These are phyloP conservation scores for Aspergillus transmontanensis DNA, from an alignment of 2,329 filamentous ascomycete genomes.

Conservation along the genomic window DNA sequence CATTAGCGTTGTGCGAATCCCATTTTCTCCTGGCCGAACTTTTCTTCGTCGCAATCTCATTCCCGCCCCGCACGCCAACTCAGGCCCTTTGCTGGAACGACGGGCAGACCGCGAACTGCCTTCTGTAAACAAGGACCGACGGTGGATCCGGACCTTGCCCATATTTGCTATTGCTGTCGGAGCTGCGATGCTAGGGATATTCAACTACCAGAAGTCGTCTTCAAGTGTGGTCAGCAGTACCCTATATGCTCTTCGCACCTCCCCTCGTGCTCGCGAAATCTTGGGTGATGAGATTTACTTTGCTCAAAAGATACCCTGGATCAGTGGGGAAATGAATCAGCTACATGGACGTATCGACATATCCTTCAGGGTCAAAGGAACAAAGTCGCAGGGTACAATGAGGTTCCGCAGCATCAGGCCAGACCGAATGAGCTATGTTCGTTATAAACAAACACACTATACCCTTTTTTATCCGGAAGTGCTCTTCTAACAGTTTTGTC, in stretches of 20 bases:
- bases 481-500: constrained; percentile 9
- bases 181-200: constrained; percentile 78
- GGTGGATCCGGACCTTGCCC: constrained; percentile 74
- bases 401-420: constrained; percentile 76
- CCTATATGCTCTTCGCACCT: constrained; percentile 88
- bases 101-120: constrained; percentile 57
- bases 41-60: constrained; percentile 48
- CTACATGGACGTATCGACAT: constrained; percentile 90
- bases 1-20: constrained; percentile 20
- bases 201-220: constrained; percentile 99
- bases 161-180: constrained; percentile 75
- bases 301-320: constrained; percentile 77
- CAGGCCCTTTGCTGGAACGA: constrained; percentile 55
- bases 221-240: constrained; percentile 83
- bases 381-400: constrained; percentile 70
- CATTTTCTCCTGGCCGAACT: constrained; percentile 14
- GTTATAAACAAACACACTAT: constrained; percentile 29
- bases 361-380: constrained; percentile 81
- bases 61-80: constrained; percentile 52
- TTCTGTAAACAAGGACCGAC: constrained; percentile 49
- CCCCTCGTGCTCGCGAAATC: constrained; percentile 69
- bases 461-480: constrained; percentile 7
- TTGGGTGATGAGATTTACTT: constrained; percentile 90
- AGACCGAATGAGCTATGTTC: constrained; percentile 61
- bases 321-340: constrained; percentile 87